Conservation (phyloP, 257 asterid genomes). For the Lycium barbarum region DNA sequence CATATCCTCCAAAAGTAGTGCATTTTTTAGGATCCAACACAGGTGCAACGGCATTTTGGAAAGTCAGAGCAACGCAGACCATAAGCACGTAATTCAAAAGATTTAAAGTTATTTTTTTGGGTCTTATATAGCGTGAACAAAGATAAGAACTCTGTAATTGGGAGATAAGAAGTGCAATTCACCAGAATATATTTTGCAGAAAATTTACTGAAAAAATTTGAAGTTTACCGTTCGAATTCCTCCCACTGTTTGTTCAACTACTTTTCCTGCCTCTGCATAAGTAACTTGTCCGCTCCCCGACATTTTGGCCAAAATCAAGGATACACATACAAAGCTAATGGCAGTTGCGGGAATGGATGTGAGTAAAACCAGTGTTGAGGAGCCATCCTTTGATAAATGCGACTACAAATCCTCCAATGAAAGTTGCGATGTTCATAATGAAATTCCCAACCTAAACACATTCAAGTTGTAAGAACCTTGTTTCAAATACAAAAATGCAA, state of each 20-base stretch:
- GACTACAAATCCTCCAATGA: conserved; percentile 59
- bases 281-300: conserved; percentile 64
- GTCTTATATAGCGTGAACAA: background rate
- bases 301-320: conserved; percentile 53
- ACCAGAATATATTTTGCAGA: background rate
- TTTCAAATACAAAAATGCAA: background rate
- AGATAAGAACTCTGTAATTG: background rate
- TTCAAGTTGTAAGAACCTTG: background rate
- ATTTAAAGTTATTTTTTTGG: background rate
- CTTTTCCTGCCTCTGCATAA: conserved; percentile 77
- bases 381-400: conserved; percentile 68
- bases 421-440: conserved; percentile 54
- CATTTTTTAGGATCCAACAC: too few relatives aligned
- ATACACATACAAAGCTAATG: conserved; percentile 37
- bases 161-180: background rate
- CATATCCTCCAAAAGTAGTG: too few relatives aligned
- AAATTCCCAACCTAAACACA: conserved; percentile 62
- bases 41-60: too few relatives aligned
- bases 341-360: conserved; percentile 52
- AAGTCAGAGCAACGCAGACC: too few relatives aligned
- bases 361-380: conserved; percentile 51
- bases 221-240: conserved; percentile 72
- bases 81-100: background rate
- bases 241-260: conserved; percentile 76
- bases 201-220: background rate